Evolutionary conservation across 2,329 filamentous ascomycete species (phyloP).

Genomic region (Aspergillus tanneri): DNA sequence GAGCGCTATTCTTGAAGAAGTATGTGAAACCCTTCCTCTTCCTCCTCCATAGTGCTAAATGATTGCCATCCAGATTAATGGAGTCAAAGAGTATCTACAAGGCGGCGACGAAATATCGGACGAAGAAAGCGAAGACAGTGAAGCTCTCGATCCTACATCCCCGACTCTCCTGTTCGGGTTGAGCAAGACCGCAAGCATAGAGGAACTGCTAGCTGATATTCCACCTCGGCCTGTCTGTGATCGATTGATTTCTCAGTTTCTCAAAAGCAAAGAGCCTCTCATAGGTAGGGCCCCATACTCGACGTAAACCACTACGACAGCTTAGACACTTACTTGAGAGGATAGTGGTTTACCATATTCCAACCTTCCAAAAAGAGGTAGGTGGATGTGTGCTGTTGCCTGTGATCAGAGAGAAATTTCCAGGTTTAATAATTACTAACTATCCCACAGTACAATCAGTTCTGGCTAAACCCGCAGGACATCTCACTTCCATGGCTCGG

Average conservation of each 20-base stretch:
- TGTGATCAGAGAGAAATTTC: too few species aligned
- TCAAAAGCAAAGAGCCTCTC: slow-evolving; percentile 35
- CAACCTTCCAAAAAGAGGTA: slow-evolving; percentile 35
- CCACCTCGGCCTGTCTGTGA: slow-evolving; percentile 34
- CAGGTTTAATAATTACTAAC: too few species aligned
- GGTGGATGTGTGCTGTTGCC: not conserved
- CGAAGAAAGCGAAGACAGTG: slow-evolving; percentile 25
- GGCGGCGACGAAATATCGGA: slow-evolving; percentile 23
- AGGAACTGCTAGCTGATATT: slow-evolving; percentile 35
- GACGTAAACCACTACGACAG: not conserved
- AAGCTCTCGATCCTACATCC: slow-evolving; percentile 19
- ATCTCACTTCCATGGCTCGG: slow-evolving; percentile 33
- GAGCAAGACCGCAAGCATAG: slow-evolving; percentile 24
- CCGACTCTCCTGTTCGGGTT: slow-evolving; percentile 33
- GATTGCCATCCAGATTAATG: slow-evolving; percentile 29
- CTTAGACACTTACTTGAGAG: not conserved
- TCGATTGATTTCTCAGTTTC: slow-evolving; percentile 34
- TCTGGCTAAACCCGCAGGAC: slow-evolving; percentile 30
- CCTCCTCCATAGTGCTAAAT: not conserved
- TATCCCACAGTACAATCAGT: slow-evolving; percentile 28
- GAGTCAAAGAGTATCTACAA: slow-evolving; percentile 33
- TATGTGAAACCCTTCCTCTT: slow-evolving; percentile 16
- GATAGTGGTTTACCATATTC: slow-evolving; percentile 32
- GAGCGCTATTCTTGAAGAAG: slow-evolving; percentile 39
- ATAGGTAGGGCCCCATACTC: slow-evolving; percentile 22